phyloP scores from a whole-genome alignment of 306 rosid species.

The Datisca glomerata region DNA sequence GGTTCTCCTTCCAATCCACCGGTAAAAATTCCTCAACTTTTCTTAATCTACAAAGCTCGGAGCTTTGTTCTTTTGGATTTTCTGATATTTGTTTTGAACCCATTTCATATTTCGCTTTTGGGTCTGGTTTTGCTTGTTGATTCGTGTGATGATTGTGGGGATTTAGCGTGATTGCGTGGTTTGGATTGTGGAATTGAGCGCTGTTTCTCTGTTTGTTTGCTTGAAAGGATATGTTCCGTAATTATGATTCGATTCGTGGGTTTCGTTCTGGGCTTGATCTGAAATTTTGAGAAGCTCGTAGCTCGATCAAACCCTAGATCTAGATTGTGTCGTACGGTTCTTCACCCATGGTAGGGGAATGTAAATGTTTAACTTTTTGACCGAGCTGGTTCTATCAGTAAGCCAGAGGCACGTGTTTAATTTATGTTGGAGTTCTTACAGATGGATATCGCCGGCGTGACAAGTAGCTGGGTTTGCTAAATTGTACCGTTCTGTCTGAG shows the following conservation, averaged over 20 bases:
- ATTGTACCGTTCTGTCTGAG: too few species aligned
- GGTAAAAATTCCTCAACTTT: conserved; percentile 24
- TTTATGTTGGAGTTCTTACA: too few species aligned
- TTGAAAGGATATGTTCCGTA: neutral
- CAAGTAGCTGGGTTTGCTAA: too few species aligned
- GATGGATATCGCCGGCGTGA: too few species aligned
- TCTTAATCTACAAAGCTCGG: neutral
- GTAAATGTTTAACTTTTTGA: too few species aligned
- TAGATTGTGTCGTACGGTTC: conserved; percentile 5
- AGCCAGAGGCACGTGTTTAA: too few species aligned
- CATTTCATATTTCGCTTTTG: neutral
- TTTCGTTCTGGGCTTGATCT: conserved; percentile 29
- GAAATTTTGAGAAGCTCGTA: conserved; percentile 5
- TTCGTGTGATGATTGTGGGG: neutral
- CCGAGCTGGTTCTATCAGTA: too few species aligned
- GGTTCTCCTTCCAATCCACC: neutral
- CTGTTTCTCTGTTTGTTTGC: conserved; percentile 3
- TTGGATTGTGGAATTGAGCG: neutral
- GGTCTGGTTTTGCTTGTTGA: neutral
- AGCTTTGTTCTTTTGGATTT: neutral
- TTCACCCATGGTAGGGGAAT: too few species aligned
- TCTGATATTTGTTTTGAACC: neutral
- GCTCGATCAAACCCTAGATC: conserved; percentile 18
- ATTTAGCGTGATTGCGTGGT: neutral
- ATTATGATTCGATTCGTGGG: too few species aligned